Conservation (phyloP, 768 basidiomycete genomes). For the Paxillus involutus region DNA sequence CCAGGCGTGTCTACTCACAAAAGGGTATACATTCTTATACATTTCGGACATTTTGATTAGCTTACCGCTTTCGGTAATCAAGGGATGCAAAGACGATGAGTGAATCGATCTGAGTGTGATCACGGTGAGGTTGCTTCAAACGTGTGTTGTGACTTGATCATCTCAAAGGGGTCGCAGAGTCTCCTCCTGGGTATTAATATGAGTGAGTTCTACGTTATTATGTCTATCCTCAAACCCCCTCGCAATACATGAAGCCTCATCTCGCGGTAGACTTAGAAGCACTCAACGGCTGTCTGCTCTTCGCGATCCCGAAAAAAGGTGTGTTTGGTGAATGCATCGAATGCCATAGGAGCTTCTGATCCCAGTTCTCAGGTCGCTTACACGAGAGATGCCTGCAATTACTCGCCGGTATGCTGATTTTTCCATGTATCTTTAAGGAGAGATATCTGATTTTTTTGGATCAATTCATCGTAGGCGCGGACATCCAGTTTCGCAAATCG, state of each 20-base stretch:
- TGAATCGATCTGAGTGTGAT: background rate
- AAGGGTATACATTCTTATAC: no score
- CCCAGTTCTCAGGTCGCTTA: conserved; percentile 61
- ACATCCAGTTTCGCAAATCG: conserved; percentile 90
- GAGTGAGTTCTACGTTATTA: conserved; percentile 16
- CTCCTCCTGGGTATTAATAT: conserved; percentile 10
- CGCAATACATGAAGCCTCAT: background rate
- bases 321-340: background rate
- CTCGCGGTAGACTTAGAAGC: conserved; percentile 60
- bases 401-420: conserved; percentile 61
- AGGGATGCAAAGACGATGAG: background rate
- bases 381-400: conserved; percentile 89
- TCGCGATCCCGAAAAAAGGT: conserved; percentile 99
- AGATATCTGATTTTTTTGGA: background rate
- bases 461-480: conserved; percentile 61
- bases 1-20: no score
- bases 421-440: background rate
- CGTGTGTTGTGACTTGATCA: background rate
- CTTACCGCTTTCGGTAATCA: conserved; percentile 1
- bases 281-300: conserved; percentile 82
- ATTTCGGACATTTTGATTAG: background rate
- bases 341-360: background rate
- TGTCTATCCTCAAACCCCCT: no score
- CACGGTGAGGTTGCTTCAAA: no score
- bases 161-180: background rate